phyloP scores from a whole-genome alignment of 257 asterid species.

The Leptodermis oblonga region DNA sequence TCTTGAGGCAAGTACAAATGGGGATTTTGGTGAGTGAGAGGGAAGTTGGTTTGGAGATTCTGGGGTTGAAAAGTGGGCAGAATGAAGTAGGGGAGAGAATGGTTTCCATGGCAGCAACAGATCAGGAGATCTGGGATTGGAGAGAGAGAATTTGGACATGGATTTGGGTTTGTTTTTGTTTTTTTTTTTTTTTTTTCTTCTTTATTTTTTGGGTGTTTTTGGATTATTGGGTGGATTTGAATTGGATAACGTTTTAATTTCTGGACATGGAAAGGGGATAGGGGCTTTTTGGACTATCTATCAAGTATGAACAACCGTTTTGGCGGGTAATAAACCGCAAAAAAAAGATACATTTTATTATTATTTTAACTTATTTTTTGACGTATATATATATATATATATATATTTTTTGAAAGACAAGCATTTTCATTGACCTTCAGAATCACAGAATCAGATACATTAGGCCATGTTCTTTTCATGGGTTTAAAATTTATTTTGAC shows the following conservation, averaged over 20 bases:
- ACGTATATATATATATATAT: no score
- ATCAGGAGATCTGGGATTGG: constrained; percentile 24
- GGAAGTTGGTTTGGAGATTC: constrained; percentile 34
- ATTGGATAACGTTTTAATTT: constrained; percentile 42
- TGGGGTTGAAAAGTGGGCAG: constrained; percentile 53
- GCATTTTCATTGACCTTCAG: no score
- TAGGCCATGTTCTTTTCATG: no score
- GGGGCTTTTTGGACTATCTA: constrained; percentile 18
- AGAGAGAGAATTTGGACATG: constrained; percentile 30
- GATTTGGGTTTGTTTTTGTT: neutral
- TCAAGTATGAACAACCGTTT: no score
- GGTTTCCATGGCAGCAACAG: constrained; percentile 60
- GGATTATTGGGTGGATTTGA: constrained; percentile 46
- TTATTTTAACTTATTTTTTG: no score
- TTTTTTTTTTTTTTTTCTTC: constrained; percentile 12
- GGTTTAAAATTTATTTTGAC: no score
- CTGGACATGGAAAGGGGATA: constrained; percentile 12
- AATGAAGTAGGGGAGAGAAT: constrained; percentile 69
- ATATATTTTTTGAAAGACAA: no score
- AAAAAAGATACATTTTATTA: no score
- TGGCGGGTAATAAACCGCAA: constrained; percentile 13
- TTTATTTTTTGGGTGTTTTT: constrained; percentile 29
- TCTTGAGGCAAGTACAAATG: constrained; percentile 48
- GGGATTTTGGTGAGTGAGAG: no score
- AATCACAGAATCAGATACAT: no score